phyloP scores from a whole-genome alignment of 202 grass and related monocot genomes.

The Zizania palustris region DNA sequence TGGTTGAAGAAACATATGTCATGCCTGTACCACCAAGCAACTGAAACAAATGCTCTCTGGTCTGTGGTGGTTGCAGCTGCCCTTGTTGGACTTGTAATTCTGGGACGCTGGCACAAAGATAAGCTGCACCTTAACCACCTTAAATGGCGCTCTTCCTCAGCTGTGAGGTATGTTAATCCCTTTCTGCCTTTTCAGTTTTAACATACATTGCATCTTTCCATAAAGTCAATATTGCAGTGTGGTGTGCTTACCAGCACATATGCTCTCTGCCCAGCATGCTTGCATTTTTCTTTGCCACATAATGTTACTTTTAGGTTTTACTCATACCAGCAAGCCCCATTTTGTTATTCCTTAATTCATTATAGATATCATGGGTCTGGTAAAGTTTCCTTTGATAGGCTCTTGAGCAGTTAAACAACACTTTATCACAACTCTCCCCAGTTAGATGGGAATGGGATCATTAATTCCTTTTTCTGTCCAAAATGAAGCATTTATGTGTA shows the following conservation, averaged over 20 bases:
- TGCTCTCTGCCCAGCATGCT: not conserved
- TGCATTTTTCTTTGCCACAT: not conserved
- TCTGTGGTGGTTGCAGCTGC: constrained; percentile 71
- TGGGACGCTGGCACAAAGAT: constrained; percentile 78
- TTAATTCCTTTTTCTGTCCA: not conserved
- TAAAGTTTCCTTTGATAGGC: not conserved
- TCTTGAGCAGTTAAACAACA: constrained; percentile 10
- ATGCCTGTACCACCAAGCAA: constrained; percentile 78
- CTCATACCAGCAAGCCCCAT: not conserved
- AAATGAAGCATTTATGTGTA: not conserved
- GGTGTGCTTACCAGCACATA: not conserved
- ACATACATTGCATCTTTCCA: not conserved
- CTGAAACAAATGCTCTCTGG: constrained; percentile 75
- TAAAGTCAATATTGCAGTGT: not conserved
- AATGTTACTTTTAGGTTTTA: constrained; percentile 1
- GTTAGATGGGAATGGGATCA: not conserved
- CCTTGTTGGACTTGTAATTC: constrained; percentile 75
- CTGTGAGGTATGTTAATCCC: constrained; percentile 48
- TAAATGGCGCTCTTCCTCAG: constrained; percentile 51
- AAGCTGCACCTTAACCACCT: constrained; percentile 61
- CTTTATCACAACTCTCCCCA: not conserved
- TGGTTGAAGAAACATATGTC: constrained; percentile 78
- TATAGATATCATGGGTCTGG: not conserved
- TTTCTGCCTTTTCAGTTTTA: not conserved
- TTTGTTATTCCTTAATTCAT: not conserved